Conservation (phyloP, 495 filamentous ascomycete genomes). For the Tuber umbilicatum region DNA sequence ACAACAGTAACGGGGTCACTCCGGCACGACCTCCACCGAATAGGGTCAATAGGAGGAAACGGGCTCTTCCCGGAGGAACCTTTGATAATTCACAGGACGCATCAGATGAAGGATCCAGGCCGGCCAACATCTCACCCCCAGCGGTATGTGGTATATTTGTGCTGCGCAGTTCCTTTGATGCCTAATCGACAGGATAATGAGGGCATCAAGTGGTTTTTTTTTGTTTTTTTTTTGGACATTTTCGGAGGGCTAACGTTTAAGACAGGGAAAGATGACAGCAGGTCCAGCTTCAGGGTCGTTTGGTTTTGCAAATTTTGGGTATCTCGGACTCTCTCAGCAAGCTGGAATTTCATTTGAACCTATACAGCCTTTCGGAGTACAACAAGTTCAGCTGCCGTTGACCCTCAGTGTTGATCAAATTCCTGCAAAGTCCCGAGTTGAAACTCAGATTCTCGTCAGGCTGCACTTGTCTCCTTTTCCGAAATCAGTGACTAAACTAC, state of each 20-base stretch:
- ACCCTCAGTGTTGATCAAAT: slow-evolving; percentile 35
- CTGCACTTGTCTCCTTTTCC: slow-evolving; percentile 69
- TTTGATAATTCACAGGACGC: background rate
- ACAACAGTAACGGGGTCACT: background rate
- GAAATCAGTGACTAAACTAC: slow-evolving; percentile 64
- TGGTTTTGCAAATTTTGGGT: background rate
- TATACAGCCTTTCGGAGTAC: background rate
- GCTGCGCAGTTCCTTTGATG: background rate
- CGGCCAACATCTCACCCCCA: background rate
- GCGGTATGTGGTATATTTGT: background rate
- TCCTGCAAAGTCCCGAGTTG: slow-evolving; percentile 71
- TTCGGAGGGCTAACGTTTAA: slow-evolving; percentile 3
- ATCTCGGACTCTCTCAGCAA: background rate
- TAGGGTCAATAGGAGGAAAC: background rate
- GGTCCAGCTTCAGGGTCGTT: background rate
- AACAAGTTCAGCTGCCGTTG: slow-evolving; percentile 30
- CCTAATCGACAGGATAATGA: background rate
- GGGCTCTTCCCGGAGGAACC: background rate
- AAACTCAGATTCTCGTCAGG: slow-evolving; percentile 84
- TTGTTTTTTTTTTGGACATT: background rate
- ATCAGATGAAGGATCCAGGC: background rate
- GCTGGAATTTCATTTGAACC: background rate
- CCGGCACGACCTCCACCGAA: background rate
- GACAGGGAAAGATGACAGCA: background rate
- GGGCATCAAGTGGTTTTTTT: background rate